Percentiles rank a stretch among this genome's conserved stretches.
These are phyloP conservation scores for Acanthamoeba healyi DNA, from an alignment of 208 protist genomes.

Conservation along the genomic window DNA sequence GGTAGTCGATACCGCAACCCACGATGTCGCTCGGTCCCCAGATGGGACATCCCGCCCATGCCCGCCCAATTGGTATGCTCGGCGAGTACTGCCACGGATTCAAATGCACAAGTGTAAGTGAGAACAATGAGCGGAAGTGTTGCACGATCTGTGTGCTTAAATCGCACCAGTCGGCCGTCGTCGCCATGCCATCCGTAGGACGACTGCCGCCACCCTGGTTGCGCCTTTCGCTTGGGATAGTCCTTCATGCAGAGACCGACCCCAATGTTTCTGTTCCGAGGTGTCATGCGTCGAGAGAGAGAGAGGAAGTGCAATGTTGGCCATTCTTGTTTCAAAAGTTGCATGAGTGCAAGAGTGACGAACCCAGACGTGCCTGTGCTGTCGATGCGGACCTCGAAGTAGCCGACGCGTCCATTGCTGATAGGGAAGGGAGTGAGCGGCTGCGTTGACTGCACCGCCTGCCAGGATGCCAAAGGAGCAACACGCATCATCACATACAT, in stretches of 20 bases:
- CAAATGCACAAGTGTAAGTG: not conserved
- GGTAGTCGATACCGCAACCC: slow-evolving; percentile 15
- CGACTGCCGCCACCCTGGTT: slow-evolving; percentile 33
- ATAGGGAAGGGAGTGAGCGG: slow-evolving; percentile 16
- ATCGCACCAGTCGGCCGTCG: slow-evolving; percentile 54
- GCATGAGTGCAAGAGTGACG: too few relatives aligned
- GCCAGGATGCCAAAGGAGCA: too few relatives aligned
- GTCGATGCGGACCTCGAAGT: slow-evolving; percentile 60
- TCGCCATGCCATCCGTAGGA: slow-evolving; percentile 70
- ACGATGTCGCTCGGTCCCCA: slow-evolving; percentile 25
- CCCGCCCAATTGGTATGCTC: slow-evolving; percentile 1
- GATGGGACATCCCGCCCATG: slow-evolving; percentile 16
- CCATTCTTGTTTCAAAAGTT: not conserved
- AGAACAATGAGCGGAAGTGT: not conserved
- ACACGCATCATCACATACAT: too few relatives aligned
- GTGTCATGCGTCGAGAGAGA: not conserved
- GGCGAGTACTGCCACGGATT: not conserved
- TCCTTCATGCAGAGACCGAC: slow-evolving; percentile 40
- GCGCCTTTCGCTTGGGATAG: slow-evolving; percentile 30
- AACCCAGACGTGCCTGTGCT: slow-evolving; percentile 23
- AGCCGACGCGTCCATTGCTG: not conserved
- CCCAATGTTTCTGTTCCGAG: slow-evolving; percentile 46
- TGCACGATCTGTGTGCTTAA: too few relatives aligned
- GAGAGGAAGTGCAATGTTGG: not conserved
- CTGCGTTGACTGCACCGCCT: slow-evolving; percentile 24